Percentiles rank a stretch among this genome's conserved stretches.
Conservation (phyloP, 2,329 filamentous ascomycete genomes). For the Knufia fluminis region DNA sequence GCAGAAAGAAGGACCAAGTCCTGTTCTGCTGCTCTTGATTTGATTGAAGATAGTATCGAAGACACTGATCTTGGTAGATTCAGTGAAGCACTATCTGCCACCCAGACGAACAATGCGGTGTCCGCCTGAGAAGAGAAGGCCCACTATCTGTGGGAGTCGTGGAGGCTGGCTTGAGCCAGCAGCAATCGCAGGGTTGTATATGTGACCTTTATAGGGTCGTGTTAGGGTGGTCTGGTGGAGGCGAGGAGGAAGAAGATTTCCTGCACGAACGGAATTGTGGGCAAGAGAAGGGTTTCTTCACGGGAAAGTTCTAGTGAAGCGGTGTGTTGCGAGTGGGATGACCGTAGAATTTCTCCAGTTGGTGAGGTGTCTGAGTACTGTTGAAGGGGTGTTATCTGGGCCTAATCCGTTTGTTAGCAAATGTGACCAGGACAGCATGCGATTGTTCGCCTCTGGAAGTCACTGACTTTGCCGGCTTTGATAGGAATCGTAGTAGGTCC, state of each 20-base stretch:
- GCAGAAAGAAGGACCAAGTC: constrained; percentile 17
- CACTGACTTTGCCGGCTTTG: constrained; percentile 84
- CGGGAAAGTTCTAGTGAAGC: constrained; percentile 47
- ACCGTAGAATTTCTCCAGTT: no score
- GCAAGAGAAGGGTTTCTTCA: constrained; percentile 38
- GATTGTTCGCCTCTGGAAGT: background rate
- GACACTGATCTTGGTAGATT: constrained; percentile 36
- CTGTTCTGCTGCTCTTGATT: constrained; percentile 8
- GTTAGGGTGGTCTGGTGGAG: constrained; percentile 86
- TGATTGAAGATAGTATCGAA: constrained; percentile 7
- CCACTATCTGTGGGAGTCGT: constrained; percentile 59
- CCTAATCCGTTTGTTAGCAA: constrained; percentile 32
- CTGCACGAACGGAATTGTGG: constrained; percentile 82
- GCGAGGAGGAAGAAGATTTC: constrained; percentile 73
- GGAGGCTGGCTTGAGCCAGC: constrained; percentile 82
- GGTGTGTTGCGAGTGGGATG: no score
- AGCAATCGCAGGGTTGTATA: constrained; percentile 41
- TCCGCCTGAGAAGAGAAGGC: constrained; percentile 95
- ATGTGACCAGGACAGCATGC: background rate
- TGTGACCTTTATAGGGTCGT: constrained; percentile 55
- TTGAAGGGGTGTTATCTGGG: constrained; percentile 59
- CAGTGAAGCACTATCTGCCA: constrained; percentile 89
- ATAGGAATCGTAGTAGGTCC: constrained; percentile 86
- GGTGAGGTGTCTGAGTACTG: constrained; percentile 79
- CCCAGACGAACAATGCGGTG: constrained; percentile 93